Evolutionary conservation across 306 rosid genomes (phyloP), one percentile per base, ranked within the genome.

Genomic region (Herpetospermum pedunculosum): DNA sequence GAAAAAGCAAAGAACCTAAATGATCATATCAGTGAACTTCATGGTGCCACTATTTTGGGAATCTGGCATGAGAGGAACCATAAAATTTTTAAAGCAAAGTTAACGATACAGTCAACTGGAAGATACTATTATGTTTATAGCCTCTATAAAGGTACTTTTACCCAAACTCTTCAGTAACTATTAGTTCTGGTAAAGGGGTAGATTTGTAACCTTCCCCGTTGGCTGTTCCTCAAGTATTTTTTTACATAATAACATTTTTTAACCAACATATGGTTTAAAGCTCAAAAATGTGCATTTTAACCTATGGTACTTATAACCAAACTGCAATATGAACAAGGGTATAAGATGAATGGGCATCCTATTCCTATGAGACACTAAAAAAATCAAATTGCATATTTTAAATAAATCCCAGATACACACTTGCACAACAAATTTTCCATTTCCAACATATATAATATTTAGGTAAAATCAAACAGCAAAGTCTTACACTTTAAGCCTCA

Each of bases 401-500:
- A 32, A 26, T 63, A 35, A 35, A 35, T 5, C 28, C 43, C 3
- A 60, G 3, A 32, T n/a, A 34, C 26, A 34, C 37, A 14, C 53
- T 23, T 43, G 23, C 38, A 43, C 54, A 65, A 44, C 38, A 43
- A 16, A 70, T 5, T 70, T 10, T 29, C 14, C 2, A 19, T 46
- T 9, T 29, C 18, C 23, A 11, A 47, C 54, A 2, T 44, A 70
- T 14, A 28, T 70, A 70, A 70, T 46, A n/a, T 44, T 70, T 70
- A 47, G 28, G 37, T 70, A 70, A 46, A 26, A 47, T 29, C 14
- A 70, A 46, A 29, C 43, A 70, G 8, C 6, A 46, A 28, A 74
- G 49, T 81, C 98, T 91, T 82, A 94, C 98, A 94, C 97, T 88
- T 94, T 94, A 76, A 94, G 92, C 76, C 92, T 89, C 92, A 91